A percentile compares a stretch with the other conserved stretches of the same genome.
phyloP scores from a whole-genome alignment of 768 basidiomycete species.

The Podaxis sp. region DNA sequence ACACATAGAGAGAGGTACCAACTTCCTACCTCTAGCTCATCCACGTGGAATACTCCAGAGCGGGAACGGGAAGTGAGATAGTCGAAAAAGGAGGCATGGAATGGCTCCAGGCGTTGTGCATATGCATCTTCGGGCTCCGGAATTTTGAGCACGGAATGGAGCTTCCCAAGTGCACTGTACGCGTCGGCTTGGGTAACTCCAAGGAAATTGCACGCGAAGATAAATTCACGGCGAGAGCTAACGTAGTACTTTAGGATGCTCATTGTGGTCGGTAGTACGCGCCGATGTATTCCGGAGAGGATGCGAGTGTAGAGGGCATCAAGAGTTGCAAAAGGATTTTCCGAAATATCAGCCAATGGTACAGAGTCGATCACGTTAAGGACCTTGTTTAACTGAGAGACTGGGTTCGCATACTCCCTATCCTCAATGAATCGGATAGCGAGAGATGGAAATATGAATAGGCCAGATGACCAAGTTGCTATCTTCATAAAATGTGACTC shows the following conservation, averaged over 20 bases:
- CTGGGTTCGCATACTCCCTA: neutral
- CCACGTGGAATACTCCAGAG: neutral
- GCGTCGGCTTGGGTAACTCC: too few species aligned
- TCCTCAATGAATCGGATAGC: slow-evolving; percentile 23
- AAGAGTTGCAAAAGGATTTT: slow-evolving; percentile 8
- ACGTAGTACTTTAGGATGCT: neutral
- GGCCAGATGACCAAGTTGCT: slow-evolving; percentile 21
- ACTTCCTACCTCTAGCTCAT: too few species aligned
- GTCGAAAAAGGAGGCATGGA: neutral
- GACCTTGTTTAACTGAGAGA: slow-evolving; percentile 4
- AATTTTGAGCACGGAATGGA: neutral
- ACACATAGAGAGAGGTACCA: too few species aligned
- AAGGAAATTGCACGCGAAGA: too few species aligned
- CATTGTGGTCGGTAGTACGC: neutral
- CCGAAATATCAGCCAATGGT: neutral
- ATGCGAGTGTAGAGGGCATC: slow-evolving; percentile 12
- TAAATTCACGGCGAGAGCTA: neutral
- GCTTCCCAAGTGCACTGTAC: neutral
- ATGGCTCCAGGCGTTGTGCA: neutral
- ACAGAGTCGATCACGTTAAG: neutral
- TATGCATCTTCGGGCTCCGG: neutral
- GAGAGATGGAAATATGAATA: slow-evolving; percentile 26
- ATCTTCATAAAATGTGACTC: slow-evolving; percentile 14
- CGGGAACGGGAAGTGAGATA: neutral
- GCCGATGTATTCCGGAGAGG: neutral